phyloP scores from a whole-genome alignment of 192 early-diverging fungal genomes.

The Paraglomus occultum region DNA sequence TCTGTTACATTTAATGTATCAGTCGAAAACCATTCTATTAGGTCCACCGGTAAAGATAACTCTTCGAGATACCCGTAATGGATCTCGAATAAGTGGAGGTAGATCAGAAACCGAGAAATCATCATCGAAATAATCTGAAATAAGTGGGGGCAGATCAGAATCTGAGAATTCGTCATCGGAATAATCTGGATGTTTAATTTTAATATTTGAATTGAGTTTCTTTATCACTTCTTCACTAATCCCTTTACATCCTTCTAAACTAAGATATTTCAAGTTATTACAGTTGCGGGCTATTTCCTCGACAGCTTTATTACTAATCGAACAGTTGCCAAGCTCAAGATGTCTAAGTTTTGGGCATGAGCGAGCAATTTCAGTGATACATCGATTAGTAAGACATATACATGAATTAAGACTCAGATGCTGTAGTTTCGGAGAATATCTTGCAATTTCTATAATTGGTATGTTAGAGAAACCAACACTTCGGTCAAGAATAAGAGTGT shows the following conservation, averaged over 20 bases:
- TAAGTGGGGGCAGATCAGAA: slow-evolving; percentile 1
- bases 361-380: slow-evolving; percentile 17
- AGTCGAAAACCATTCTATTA: no score
- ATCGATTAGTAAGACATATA: slow-evolving; percentile 15
- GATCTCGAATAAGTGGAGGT: slow-evolving; percentile 3
- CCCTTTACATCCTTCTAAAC: no score
- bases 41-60: no score
- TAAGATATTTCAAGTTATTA: background rate
- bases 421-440: background rate
- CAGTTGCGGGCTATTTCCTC: slow-evolving; percentile 12
- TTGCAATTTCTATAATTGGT: slow-evolving; percentile 24
- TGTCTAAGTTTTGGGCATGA: slow-evolving; percentile 15
- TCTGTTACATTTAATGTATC: no score
- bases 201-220: slow-evolving; percentile 11
- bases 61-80: no score
- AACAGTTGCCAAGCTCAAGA: slow-evolving; percentile 16
- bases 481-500: slow-evolving; percentile 10
- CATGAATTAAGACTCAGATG: slow-evolving; percentile 18
- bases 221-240: slow-evolving; percentile 20
- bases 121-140: slow-evolving; percentile 7
- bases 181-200: slow-evolving; percentile 14
- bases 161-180: background rate
- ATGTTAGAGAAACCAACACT: slow-evolving; percentile 19
- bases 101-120: background rate
- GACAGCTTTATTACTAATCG: slow-evolving; percentile 17